These are phyloP conservation scores for Saposhnikovia divaricata DNA, from an alignment of 129 eudicot species.

Conservation along the genomic window DNA sequence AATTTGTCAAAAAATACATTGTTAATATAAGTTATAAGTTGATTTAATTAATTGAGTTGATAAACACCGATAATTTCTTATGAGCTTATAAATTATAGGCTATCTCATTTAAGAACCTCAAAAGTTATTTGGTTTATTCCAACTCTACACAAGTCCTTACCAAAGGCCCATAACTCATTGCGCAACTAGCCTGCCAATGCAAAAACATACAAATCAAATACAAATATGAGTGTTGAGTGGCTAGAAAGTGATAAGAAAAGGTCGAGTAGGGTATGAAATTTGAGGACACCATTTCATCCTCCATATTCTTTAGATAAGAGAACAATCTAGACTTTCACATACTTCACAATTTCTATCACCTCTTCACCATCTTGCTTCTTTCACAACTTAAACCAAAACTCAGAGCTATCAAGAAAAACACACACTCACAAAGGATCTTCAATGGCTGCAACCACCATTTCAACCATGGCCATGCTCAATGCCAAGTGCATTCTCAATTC, in stretches of 20 bases:
- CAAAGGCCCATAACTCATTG: background rate
- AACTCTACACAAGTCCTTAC: background rate
- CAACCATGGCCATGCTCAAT: constrained; percentile 67
- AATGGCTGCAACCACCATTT: constrained; percentile 75
- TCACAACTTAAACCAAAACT: background rate
- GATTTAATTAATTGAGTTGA: too few relatives aligned
- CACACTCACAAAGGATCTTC: background rate
- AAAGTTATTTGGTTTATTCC: too few relatives aligned
- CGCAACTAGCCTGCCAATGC: background rate
- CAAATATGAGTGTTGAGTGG: background rate
- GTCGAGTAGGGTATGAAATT: constrained; percentile 24
- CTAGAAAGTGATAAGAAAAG: constrained; percentile 42
- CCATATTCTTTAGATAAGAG: constrained; percentile 47
- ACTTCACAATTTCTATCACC: constrained; percentile 18
- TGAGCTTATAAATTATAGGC: too few relatives aligned
- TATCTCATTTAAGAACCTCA: too few relatives aligned
- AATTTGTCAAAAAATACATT: too few relatives aligned
- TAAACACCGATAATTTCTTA: too few relatives aligned
- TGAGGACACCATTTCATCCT: constrained; percentile 39
- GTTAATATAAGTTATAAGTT: too few relatives aligned
- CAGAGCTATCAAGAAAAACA: background rate
- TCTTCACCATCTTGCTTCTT: constrained; percentile 6
- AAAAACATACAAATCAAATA: background rate
- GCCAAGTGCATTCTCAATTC: constrained; percentile 38
- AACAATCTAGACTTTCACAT: constrained; percentile 35